Conservation (phyloP, 345 rosid species). For the Adansonia digitata region DNA sequence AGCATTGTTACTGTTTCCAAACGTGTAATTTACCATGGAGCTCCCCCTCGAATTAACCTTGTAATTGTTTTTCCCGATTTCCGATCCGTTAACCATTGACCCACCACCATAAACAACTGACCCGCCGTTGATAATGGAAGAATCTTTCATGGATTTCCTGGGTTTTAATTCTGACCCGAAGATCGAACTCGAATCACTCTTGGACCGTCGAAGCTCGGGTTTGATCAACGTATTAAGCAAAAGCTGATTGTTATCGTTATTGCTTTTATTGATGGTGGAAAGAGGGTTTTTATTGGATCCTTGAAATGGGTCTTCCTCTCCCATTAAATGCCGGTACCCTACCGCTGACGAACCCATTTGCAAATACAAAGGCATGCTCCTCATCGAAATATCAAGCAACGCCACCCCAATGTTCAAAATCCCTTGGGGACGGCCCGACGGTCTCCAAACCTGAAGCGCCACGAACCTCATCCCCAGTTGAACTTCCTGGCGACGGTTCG, state of each 20-base stretch:
- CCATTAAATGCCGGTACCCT: neutral
- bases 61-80: neutral
- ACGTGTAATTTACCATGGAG: neutral
- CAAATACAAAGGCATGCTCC: neutral
- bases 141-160: no score
- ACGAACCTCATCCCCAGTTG: neutral
- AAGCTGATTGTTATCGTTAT: neutral
- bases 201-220: neutral
- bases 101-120: no score
- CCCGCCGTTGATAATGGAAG: neutral
- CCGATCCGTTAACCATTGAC: neutral
- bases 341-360: neutral
- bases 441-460: neutral
- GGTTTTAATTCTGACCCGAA: neutral
- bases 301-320: neutral
- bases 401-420: neutral
- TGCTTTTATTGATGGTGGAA: neutral
- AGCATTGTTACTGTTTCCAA: neutral
- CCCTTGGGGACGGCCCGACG: neutral
- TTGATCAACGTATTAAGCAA: neutral
- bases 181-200: neutral
- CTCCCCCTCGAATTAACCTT: neutral
- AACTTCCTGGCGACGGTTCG: neutral
- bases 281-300: neutral
- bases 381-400: neutral